A percentile compares a stretch with the other conserved stretches of the same genome.
These are phyloP conservation scores for Striga hermonthica DNA, from an alignment of 305 asterid genomes.

Conservation along the genomic window DNA sequence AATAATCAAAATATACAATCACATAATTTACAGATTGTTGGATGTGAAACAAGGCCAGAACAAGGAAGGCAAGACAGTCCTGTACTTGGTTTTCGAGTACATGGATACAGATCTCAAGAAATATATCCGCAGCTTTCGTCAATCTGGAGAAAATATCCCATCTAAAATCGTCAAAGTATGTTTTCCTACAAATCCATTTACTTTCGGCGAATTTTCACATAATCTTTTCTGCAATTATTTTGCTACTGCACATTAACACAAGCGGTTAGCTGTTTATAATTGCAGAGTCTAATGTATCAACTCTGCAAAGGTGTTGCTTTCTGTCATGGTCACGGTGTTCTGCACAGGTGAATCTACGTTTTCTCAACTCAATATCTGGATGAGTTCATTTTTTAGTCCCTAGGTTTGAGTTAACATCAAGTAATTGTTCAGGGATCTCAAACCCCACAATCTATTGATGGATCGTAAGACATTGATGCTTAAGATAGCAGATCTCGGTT, in stretches of 20 bases:
- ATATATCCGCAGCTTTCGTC: conserved; percentile 73
- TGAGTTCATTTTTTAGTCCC: neutral
- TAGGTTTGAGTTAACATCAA: conserved; percentile 4
- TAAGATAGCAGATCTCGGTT: conserved; percentile 93
- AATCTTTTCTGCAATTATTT: neutral
- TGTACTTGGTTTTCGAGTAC: conserved; percentile 90
- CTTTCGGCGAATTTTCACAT: neutral
- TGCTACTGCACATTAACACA: neutral
- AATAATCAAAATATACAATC: too few species aligned
- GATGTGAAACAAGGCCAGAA: conserved; percentile 92
- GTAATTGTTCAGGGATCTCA: conserved; percentile 65
- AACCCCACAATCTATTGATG: conserved; percentile 95
- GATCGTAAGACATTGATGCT: conserved; percentile 84
- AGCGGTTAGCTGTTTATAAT: conserved; percentile 8
- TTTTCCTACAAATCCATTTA: neutral
- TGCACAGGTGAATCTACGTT: conserved; percentile 56
- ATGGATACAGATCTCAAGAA: conserved; percentile 95
- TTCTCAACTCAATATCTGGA: neutral
- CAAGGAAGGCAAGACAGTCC: conserved; percentile 91
- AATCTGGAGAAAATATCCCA: conserved; percentile 50
- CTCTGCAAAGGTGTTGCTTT: conserved; percentile 95
- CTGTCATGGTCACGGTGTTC: conserved; percentile 94
- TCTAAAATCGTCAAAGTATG: conserved; percentile 56
- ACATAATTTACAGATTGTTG: conserved; percentile 50
- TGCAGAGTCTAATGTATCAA: conserved; percentile 90